phyloP scores from a whole-genome alignment of 805 yeast genomes.

The Starmerella ratchasimensis region DNA sequence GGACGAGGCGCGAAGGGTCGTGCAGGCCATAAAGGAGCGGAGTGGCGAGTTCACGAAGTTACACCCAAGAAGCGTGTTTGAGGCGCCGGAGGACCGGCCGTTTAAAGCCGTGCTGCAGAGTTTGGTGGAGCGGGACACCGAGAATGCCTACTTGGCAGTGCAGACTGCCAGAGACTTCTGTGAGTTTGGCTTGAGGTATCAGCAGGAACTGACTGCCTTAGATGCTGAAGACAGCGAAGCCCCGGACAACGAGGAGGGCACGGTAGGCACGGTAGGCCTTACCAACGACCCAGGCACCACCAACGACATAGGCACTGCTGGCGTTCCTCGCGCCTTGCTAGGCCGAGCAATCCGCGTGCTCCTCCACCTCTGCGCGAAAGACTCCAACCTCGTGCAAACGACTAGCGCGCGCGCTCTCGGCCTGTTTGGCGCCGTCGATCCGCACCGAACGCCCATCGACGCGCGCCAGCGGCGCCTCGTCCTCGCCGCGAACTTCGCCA shows the following conservation, averaged over 20 bases:
- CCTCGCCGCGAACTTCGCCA: constrained; percentile 48
- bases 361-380: constrained; percentile 22
- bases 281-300: no score
- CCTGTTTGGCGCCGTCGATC: constrained; percentile 62
- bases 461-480: constrained; percentile 34
- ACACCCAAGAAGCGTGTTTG: constrained; percentile 10
- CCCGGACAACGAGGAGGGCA: constrained; percentile 7
- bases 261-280: constrained; percentile 13
- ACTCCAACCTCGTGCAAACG: constrained; percentile 31
- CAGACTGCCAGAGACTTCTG: constrained; percentile 17
- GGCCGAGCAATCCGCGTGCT: constrained; percentile 20
- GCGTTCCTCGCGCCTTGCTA: constrained; percentile 17
- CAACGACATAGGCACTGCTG: constrained; percentile 2
- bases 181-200: constrained; percentile 12
- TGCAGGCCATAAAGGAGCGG: neutral
- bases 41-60: constrained; percentile 1
- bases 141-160: constrained; percentile 1
- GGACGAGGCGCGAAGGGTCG: constrained; percentile 7
- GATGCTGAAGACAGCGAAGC: constrained; percentile 14
- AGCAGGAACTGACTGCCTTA: constrained; percentile 17
- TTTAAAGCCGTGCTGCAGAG: no score
- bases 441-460: constrained; percentile 38
- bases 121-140: neutral
- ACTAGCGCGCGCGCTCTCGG: constrained; percentile 61
- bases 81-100: neutral